Evolutionary conservation across 345 rosid genomes (phyloP), one percentile per base, ranked within the genome.

Genomic region (Eucalyptus cloeziana): DNA sequence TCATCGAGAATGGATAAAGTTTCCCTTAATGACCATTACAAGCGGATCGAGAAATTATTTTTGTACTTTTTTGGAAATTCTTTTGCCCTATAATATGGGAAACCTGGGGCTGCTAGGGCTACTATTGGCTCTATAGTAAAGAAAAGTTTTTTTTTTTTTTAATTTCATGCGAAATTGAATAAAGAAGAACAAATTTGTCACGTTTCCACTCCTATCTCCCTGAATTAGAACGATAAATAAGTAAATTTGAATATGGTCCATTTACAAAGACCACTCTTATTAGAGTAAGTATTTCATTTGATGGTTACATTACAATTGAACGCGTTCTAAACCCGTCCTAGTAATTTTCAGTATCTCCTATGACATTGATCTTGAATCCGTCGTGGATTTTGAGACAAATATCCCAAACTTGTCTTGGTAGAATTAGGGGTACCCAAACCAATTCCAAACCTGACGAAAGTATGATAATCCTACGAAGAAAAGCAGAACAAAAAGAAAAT

Each of bases 251-350:
- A 64, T 14, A 30, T 4, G 5, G 14, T 14, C 9, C 5, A 64
- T n/a, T 64, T 64, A 64, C 17, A n/a, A 64, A n/a, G 10, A n/a
- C 19, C 3, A 14, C 0, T 64, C 76, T 64, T 14, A 10, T 64
- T 13, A 31, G 3, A 64, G 0, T n/a, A 64, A 64, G 76, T 15
- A 64, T 64, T n/a, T 14, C 21, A n/a, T 30, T n/a, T 64, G 76
- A 64, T 1, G 3, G 5, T 64, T n/a, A n/a, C 37, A 64, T 0
- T 1, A 14, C 0, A 16, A 13, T 27, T 13, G 4, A 60, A 10
- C 0, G 19, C 5, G 9, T 15, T 31, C 37, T 9, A 30, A 62
- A 30, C 33, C 17, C 8, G 17, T 62, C 17, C 4, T 30, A 3
- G 16, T 19, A 62, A 62, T 62, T 30, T 62, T 62, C 9, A 7